Base-by-base conservation (phyloP, 352 stramenopile genomes). In the Phytophthora litchii region DNA sequence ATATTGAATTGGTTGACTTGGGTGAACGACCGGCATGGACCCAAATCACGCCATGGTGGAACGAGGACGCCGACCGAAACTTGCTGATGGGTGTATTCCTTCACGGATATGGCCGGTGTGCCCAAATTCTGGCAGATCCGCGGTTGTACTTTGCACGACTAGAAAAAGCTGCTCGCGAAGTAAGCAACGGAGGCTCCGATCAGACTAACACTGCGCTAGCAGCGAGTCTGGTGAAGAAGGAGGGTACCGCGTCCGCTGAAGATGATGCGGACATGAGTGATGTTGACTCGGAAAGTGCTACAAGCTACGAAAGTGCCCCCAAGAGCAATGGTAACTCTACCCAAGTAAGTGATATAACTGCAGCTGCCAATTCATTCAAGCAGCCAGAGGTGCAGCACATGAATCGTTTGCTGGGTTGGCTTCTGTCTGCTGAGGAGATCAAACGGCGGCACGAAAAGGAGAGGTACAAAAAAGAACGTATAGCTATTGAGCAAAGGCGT, bases 351-450 rank as follows among this genome's bases (percentile, higher is more conserved):
- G 54, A 49, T 44, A 47, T 41, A 4, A 32, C 34, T 11, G 21
- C 50, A 35, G 42, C 46, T n/a, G 58, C 73, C 3, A 74, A 72
- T 40, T 79, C 77, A 31, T 96, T 92, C 52, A 93, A 92, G 63
- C 85, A 94, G 55, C 87, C 87, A 0, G 87, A 96, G 51, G 87
- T 96, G 53, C 87, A 96, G 60, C 80, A 91, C 49, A 96, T 96
- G 87, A 96, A 96, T 57, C 83, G 87, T 1, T 60, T 96, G 48
- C 64, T 96, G 29, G 78, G 89, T 34, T 96, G 87, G 87, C 62
- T 96, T 19, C 62, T 96, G 21, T 96, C 87, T 25, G 85, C 81
- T 1, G 87, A 96, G 38, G 87, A 96, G 29, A 83, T 90, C 35
- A 91, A 94, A 63, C 78, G 79, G 4, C 82, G 92, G 17, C 89